Conservation (phyloP, 1,284 basidiomycete species). For the Cutaneotrichosporon spelunceum region DNA sequence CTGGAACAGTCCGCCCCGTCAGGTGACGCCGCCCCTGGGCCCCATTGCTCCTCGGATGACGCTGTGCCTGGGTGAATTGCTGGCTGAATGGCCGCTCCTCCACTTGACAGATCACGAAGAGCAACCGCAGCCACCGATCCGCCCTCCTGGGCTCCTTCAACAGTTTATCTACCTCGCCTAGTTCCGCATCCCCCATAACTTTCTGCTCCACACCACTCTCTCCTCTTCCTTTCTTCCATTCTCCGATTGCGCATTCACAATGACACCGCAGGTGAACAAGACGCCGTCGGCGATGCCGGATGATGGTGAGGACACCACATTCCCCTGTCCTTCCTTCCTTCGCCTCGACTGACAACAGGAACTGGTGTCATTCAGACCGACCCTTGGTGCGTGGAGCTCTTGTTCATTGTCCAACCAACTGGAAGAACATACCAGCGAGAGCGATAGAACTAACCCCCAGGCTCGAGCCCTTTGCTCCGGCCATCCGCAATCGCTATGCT, state of each 20-base stretch:
- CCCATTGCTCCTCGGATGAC: neutral
- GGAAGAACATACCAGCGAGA: no score
- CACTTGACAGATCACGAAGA: no score
- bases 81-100: no score
- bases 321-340: neutral
- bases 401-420: neutral
- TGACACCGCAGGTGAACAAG: neutral
- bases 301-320: neutral
- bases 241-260: neutral
- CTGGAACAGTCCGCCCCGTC: neutral
- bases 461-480: slow-evolving; percentile 69
- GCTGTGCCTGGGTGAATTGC: no score
- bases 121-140: no score
- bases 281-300: neutral
- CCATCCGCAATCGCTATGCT: slow-evolving; percentile 69
- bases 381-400: slow-evolving; percentile 39
- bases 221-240: neutral
- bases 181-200: neutral
- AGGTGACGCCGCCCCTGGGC: no score
- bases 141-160: no score
- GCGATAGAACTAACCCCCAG: slow-evolving; percentile 36
- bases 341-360: slow-evolving; percentile 25
- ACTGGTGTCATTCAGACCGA: slow-evolving; percentile 46
- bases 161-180: neutral
- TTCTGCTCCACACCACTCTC: neutral